These are phyloP conservation scores for Candida khao-thaluensis DNA, from an alignment of 805 yeast genomes.

Conservation along the genomic window DNA sequence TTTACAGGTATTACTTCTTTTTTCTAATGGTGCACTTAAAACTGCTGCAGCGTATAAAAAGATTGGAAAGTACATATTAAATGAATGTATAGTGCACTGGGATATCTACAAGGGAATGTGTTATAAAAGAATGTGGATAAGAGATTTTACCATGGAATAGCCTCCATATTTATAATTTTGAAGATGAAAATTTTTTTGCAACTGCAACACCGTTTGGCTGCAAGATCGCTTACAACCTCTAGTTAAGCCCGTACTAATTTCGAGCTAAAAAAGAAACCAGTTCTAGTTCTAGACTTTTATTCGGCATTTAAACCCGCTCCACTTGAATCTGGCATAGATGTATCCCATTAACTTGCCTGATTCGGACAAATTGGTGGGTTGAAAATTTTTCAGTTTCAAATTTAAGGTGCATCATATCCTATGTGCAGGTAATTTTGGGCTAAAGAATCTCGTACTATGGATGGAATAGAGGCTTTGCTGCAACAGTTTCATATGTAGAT, in stretches of 20 bases:
- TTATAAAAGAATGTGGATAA: conserved; percentile 4
- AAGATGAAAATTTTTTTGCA: conserved; percentile 1
- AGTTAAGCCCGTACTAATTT: background rate
- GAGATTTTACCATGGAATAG: background rate
- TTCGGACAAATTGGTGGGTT: background rate
- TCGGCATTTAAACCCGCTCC: background rate
- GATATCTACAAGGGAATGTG: background rate
- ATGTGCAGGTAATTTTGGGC: background rate
- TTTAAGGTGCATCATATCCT: background rate
- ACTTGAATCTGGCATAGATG: background rate
- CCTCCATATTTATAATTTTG: conserved; percentile 2
- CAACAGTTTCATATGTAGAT: too few relatives aligned
- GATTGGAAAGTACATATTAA: conserved; percentile 6
- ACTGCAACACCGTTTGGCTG: background rate
- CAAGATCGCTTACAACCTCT: background rate
- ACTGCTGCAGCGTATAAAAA: conserved; percentile 20
- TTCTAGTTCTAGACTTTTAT: conserved; percentile 1
- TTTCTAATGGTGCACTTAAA: conserved; percentile 23
- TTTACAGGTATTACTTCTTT: conserved; percentile 48
- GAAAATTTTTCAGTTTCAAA: conserved; percentile 6
- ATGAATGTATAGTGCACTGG: conserved; percentile 5
- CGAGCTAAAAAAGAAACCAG: conserved; percentile 1
- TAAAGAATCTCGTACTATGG: too few relatives aligned
- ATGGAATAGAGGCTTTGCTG: too few relatives aligned
- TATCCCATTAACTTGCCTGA: background rate